Conservation (phyloP, 495 filamentous ascomycete genomes). For the Eremomyces bilateralis region DNA sequence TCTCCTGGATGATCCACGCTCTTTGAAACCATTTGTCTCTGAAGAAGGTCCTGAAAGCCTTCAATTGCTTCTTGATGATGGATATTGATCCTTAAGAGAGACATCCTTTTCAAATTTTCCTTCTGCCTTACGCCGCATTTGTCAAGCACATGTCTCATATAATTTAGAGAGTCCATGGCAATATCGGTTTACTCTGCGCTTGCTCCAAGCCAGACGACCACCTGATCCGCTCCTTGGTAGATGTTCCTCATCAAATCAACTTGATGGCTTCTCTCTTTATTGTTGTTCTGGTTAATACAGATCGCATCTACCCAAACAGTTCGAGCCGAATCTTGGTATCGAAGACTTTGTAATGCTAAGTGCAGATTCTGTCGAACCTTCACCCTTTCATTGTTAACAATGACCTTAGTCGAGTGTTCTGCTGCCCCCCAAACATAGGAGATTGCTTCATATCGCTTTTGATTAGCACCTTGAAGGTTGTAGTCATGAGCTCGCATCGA, state of each 20-base stretch:
- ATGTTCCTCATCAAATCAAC: slow-evolving; percentile 18
- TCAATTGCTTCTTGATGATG: too few relatives aligned
- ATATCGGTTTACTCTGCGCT: slow-evolving; percentile 2
- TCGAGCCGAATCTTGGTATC: slow-evolving; percentile 3
- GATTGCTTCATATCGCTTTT: slow-evolving; percentile 13
- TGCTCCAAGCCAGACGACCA: slow-evolving; percentile 19
- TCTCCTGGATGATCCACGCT: slow-evolving; percentile 19
- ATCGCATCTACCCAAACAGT: slow-evolving; percentile 19
- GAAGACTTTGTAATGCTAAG: slow-evolving; percentile 3
- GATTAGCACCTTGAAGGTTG: too few relatives aligned
- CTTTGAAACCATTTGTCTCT: slow-evolving; percentile 18
- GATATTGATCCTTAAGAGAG: too few relatives aligned
- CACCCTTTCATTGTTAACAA: neutral
- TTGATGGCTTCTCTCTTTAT: slow-evolving; percentile 15
- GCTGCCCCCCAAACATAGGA: slow-evolving; percentile 14
- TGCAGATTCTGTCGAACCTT: slow-evolving; percentile 3
- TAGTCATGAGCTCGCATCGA: too few relatives aligned
- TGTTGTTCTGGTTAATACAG: slow-evolving; percentile 21
- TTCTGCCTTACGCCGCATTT: too few relatives aligned
- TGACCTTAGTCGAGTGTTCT: neutral
- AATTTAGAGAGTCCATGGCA: slow-evolving; percentile 3
- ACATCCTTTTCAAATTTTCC: too few relatives aligned
- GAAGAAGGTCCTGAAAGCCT: too few relatives aligned
- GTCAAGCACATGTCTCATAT: too few relatives aligned
- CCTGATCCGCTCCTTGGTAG: slow-evolving; percentile 11